Conservation (phyloP, 2,329 filamentous ascomycete species). For the Claviceps arundinis region DNA sequence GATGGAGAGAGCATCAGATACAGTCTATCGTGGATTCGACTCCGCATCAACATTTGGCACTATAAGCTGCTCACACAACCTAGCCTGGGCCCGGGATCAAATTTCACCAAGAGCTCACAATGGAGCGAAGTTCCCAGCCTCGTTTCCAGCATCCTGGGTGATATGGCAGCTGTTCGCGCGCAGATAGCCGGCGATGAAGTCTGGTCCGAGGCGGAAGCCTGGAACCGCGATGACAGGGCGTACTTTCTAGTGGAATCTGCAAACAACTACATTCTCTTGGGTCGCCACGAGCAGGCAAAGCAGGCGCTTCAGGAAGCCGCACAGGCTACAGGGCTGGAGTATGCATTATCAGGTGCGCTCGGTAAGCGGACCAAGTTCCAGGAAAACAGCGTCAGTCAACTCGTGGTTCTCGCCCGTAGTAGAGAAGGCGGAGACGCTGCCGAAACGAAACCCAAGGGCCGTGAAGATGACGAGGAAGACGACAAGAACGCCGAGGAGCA, state of each 20-base stretch:
- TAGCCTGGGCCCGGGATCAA: slow-evolving; percentile 37
- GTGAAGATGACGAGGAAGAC: slow-evolving; percentile 9
- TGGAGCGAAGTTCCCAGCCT: slow-evolving; percentile 48
- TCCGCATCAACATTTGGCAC: slow-evolving; percentile 62
- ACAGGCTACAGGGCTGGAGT: slow-evolving; percentile 56
- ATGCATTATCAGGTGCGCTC: slow-evolving; percentile 71
- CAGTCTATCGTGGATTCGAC: slow-evolving; percentile 44
- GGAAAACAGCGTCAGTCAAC: slow-evolving; percentile 67
- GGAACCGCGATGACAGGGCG: slow-evolving; percentile 39
- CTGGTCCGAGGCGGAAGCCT: slow-evolving; percentile 23
- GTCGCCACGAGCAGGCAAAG: slow-evolving; percentile 62
- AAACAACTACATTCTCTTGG: slow-evolving; percentile 72
- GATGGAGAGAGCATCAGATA: slow-evolving; percentile 34
- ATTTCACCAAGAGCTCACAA: slow-evolving; percentile 41
- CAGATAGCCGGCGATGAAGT: slow-evolving; percentile 24
- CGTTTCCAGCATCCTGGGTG: slow-evolving; percentile 33
- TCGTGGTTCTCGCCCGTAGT: slow-evolving; percentile 83
- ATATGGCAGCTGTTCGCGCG: slow-evolving; percentile 27
- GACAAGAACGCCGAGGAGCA: not conserved
- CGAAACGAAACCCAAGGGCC: slow-evolving; percentile 3
- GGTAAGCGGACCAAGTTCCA: slow-evolving; percentile 78
- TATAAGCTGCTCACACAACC: slow-evolving; percentile 48
- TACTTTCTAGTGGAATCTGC: slow-evolving; percentile 72
- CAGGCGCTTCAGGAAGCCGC: slow-evolving; percentile 58
- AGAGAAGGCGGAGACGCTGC: slow-evolving; percentile 22